phyloP scores from a whole-genome alignment of 1,139 yeast genomes.

The Taphrina populina region DNA sequence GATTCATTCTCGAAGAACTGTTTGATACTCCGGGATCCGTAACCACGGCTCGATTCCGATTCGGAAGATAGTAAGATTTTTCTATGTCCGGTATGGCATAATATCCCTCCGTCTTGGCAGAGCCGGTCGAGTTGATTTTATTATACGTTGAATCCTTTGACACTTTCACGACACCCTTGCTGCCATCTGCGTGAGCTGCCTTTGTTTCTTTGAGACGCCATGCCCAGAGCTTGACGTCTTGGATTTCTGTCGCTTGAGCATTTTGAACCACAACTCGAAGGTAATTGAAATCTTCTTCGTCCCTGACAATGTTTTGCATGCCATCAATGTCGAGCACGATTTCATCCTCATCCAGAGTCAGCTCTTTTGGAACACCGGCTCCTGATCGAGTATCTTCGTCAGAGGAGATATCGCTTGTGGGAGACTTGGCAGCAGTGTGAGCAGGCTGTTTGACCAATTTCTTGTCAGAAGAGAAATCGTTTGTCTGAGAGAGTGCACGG shows the following conservation, averaged over 20 bases:
- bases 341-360: slow-evolving; percentile 36
- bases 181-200: slow-evolving; percentile 38
- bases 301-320: slow-evolving; percentile 60
- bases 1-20: slow-evolving; percentile 67
- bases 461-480: too few relatives aligned
- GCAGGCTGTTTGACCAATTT: too few relatives aligned
- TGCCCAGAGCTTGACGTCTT: slow-evolving; percentile 61
- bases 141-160: slow-evolving; percentile 44
- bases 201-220: slow-evolving; percentile 57
- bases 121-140: slow-evolving; percentile 56
- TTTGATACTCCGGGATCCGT: slow-evolving; percentile 44
- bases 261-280: slow-evolving; percentile 50
- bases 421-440: too few relatives aligned
- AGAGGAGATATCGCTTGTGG: not conserved
- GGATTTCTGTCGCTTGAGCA: slow-evolving; percentile 45
- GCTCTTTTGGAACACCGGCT: not conserved
- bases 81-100: slow-evolving; percentile 68
- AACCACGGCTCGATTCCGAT: slow-evolving; percentile 60
- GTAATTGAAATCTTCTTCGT: slow-evolving; percentile 67
- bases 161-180: slow-evolving; percentile 35
- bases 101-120: slow-evolving; percentile 75
- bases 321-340: slow-evolving; percentile 52
- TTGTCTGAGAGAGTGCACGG: too few relatives aligned
- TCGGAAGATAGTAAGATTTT: slow-evolving; percentile 77
- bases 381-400: not conserved